Evolutionary conservation across 495 filamentous ascomycete species (phyloP).

Genomic region (Cenococcum geophilum): DNA sequence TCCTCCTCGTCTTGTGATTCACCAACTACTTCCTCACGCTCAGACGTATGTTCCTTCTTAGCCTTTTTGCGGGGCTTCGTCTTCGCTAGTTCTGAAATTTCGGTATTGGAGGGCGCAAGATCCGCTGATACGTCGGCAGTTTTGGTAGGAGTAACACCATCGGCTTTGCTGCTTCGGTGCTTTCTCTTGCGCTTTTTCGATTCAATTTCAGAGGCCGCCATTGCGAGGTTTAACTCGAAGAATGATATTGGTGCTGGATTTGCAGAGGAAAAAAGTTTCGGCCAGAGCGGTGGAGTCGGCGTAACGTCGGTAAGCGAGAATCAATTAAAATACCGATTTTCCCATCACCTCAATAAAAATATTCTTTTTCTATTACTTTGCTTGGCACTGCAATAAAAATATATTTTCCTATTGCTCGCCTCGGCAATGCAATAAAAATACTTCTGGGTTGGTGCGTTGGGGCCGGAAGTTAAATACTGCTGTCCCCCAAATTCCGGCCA

Average conservation of each 20-base stretch:
- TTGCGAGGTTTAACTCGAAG: neutral
- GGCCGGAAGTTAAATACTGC: too few relatives aligned
- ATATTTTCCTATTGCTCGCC: too few relatives aligned
- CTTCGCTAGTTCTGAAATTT: conserved; percentile 5
- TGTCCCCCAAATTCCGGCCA: too few relatives aligned
- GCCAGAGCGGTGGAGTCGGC: conserved; percentile 9
- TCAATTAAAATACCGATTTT: too few relatives aligned
- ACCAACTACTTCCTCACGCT: conserved; percentile 10
- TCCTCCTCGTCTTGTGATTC: conserved; percentile 17
- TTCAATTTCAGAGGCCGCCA: conserved; percentile 28
- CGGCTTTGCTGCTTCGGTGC: conserved; percentile 28
- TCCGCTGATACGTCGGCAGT: neutral
- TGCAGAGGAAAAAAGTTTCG: conserved; percentile 14
- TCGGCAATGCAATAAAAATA: too few relatives aligned
- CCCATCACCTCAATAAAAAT: too few relatives aligned
- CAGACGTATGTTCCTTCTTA: conserved; percentile 31
- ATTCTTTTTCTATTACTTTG: too few relatives aligned
- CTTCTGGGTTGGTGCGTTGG: too few relatives aligned
- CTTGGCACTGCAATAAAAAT: too few relatives aligned
- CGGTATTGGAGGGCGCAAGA: conserved; percentile 5
- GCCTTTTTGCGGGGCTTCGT: conserved; percentile 34
- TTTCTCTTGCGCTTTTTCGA: conserved; percentile 37
- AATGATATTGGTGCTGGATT: too few relatives aligned
- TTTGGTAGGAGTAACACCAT: conserved; percentile 1
- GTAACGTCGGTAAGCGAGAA: too few relatives aligned